phyloP scores from a whole-genome alignment of 768 basidiomycete genomes.

The Tubosaeta sp. region DNA sequence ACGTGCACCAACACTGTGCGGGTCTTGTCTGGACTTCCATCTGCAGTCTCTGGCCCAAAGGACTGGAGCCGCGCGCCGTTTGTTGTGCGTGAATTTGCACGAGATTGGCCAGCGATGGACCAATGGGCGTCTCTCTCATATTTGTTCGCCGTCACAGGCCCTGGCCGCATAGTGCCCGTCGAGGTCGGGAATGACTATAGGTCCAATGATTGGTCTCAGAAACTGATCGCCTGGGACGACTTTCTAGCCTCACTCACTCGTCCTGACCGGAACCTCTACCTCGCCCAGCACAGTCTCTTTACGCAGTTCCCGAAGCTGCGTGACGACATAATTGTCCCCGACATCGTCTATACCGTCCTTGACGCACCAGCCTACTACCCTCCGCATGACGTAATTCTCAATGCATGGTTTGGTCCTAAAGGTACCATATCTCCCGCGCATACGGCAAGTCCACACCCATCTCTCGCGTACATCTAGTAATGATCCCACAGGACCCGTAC shows the following conservation, averaged over 20 bases:
- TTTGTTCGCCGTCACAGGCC: constrained; percentile 65
- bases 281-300: constrained; percentile 88
- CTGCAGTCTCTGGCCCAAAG: constrained; percentile 51
- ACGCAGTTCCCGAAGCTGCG: constrained; percentile 77
- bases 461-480: constrained; percentile 21
- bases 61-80: constrained; percentile 55
- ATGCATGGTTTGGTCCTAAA: constrained; percentile 79
- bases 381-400: constrained; percentile 63
- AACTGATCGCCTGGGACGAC: constrained; percentile 69
- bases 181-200: constrained; percentile 88
- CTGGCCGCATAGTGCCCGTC: constrained; percentile 83
- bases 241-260: constrained; percentile 55
- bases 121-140: constrained; percentile 72
- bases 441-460: constrained; percentile 46
- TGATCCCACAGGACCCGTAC: constrained; percentile 72
- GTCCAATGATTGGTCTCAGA: constrained; percentile 74
- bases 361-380: constrained; percentile 51
- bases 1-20: constrained; percentile 33
- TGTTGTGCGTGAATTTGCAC: constrained; percentile 59
- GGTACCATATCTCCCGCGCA: constrained; percentile 88
- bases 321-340: constrained; percentile 77
- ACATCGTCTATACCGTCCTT: constrained; percentile 76
- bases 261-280: constrained; percentile 50
- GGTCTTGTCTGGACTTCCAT: constrained; percentile 47
- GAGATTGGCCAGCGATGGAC: constrained; percentile 75